These are phyloP conservation scores for Aspergillus biplanus DNA, from an alignment of 495 filamentous ascomycete genomes.

Conservation along the genomic window DNA sequence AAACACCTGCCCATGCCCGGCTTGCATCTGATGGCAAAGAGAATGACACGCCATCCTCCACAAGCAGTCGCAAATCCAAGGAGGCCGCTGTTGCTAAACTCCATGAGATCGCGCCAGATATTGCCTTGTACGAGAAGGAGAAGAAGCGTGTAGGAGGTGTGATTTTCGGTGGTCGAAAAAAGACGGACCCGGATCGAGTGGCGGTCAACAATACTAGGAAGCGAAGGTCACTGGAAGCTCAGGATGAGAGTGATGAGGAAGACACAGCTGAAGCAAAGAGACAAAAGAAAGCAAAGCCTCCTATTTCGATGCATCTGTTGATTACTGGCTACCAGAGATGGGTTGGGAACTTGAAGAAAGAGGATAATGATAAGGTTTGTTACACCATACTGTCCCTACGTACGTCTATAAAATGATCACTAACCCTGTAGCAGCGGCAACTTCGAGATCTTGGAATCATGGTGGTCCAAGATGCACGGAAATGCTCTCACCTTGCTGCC, in stretches of 20 bases:
- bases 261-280: slow-evolving; percentile 59
- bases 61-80: slow-evolving; percentile 84
- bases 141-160: slow-evolving; percentile 84
- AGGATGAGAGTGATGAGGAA: slow-evolving; percentile 58
- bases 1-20: slow-evolving; percentile 52
- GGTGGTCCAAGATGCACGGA: slow-evolving; percentile 71
- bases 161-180: slow-evolving; percentile 71
- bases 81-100: slow-evolving; percentile 75
- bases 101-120: slow-evolving; percentile 77
- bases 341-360: slow-evolving; percentile 66
- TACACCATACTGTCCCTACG: slow-evolving; percentile 3
- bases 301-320: slow-evolving; percentile 70
- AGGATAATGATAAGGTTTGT: slow-evolving; percentile 80
- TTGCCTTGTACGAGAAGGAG: slow-evolving; percentile 91
- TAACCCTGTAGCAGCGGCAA: slow-evolving; percentile 62
- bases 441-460: slow-evolving; percentile 83
- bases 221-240: slow-evolving; percentile 42
- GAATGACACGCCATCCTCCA: slow-evolving; percentile 81
- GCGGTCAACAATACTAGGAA: slow-evolving; percentile 41
- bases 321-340: slow-evolving; percentile 82
- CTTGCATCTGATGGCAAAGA: slow-evolving; percentile 67
- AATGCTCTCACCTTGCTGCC: slow-evolving; percentile 84
- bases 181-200: slow-evolving; percentile 51
- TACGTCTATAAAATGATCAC: slow-evolving; percentile 13
- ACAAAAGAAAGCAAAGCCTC: slow-evolving; percentile 60